Evolutionary conservation across 2,329 filamentous ascomycete genomes (phyloP), one percentile per base, ranked within the genome.

Genomic region (Fusarium sulawesiense): DNA sequence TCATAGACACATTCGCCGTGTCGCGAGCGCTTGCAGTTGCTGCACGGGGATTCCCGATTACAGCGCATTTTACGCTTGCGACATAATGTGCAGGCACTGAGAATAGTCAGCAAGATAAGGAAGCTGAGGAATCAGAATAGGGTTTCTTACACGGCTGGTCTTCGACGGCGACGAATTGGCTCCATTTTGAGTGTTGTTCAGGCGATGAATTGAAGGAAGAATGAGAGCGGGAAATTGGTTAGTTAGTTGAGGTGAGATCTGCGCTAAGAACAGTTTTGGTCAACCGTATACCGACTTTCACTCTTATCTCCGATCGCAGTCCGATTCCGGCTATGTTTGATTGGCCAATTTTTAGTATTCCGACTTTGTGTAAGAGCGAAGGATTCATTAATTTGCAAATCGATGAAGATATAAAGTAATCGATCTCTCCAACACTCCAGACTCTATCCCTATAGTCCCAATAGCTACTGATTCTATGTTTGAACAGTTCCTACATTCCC

Each of bases 41-140:
- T 77, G 61, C 83, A 84, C 0, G 83, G 83, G 6, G 68, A 69
- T 25, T 79, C 76, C 32, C 80, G 76, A 57, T 84, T 78, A 57
- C 83, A 84, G n/a, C 78, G 76, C 18, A 83, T 78, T 64, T 84
- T 84, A 51, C 83, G 80, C n/a, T 75, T 77, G 12, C 82, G 76
- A 60, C 83, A 84, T 8, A 81, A 75, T 11, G 77, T 74, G 60
- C 83, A 84, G 2, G 82, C 80, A 8, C 82, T 82, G 37, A 8
- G 5, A 2, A 13, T 18, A 10, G 20, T 58, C 8, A 27, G 21
- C 23, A 10, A 3, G 6, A 23, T 23, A 23, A 23, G 21, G 21
- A 23, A 23, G 21, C 21, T 23, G 21, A 23, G 21, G 21, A 23
- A 23, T 23, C 21, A 23, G 21, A 23, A 23, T 6, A 23, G 21